Base-by-base conservation (phyloP, 768 basidiomycete species). In the Lentinula sp. region DNA sequence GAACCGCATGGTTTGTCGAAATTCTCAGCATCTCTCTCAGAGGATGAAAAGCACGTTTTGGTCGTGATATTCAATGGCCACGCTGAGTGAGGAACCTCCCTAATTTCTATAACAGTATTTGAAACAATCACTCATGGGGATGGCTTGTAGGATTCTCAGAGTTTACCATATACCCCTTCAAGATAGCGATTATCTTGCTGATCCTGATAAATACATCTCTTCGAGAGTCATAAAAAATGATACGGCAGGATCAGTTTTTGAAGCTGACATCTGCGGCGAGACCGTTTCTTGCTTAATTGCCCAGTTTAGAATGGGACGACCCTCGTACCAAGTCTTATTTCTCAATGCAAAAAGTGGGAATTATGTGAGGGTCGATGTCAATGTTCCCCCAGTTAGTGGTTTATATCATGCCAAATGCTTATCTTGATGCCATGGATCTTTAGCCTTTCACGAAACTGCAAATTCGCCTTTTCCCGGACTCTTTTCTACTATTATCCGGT, bases 381-480 rank as follows among this genome's bases (percentile, higher is more conserved):
- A 67, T 23, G 57, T 65, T 32, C 57, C 71, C 35, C 65, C 69
- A 56, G 56, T 58, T 42, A 48, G 61, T 65, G 16, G 65, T 35
- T 41, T 28, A 6, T 23, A 10, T 10, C 4, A 13, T 15, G 15
- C 16, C 15, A 56, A 9, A 33, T 32, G 16, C 6, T 12, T 8
- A 6, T 20, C 9, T 56, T 13, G 4, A 56, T 12, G 16, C 42
- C 46, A 20, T 59, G n/a, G 9, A 28, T 39, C 43, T 42, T 13
- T 54, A 77, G 75, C 63, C 67, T 20, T 69, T 77, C 28, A 66
- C 70, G 20, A 69, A 72, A 59, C 49, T 77, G 6, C 73, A 72
- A 50, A 69, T 77, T 42, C 69, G 70, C 48, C 59, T 79, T 39
- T 70, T 66, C 54, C 63, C 66, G 3, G 64, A 68, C 10, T 71